phyloP scores from a whole-genome alignment of 805 yeast species.

The Torulaspora quercuum region DNA sequence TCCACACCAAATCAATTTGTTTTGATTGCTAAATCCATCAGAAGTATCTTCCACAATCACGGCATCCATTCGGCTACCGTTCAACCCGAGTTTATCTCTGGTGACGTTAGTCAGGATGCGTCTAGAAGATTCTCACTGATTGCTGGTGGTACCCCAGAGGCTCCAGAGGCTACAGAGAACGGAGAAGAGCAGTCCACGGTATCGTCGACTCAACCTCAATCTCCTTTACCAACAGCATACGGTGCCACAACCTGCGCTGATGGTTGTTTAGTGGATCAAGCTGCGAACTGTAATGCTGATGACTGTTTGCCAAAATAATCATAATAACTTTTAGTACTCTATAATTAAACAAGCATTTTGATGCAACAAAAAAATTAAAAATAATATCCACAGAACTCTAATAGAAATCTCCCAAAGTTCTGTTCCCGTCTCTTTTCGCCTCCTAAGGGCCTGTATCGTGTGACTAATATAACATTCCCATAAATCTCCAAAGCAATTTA shows the following conservation, averaged over 20 bases:
- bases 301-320: slow-evolving; percentile 37
- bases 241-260: slow-evolving; percentile 36
- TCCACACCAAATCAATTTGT: slow-evolving; percentile 63
- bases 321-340: background rate
- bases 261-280: slow-evolving; percentile 50
- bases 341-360: slow-evolving; percentile 6
- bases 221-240: slow-evolving; percentile 30
- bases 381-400: too few relatives aligned
- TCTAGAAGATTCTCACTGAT: slow-evolving; percentile 37
- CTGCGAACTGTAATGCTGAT: slow-evolving; percentile 48
- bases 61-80: slow-evolving; percentile 93
- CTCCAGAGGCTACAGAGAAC: too few relatives aligned
- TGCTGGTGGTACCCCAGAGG: slow-evolving; percentile 32
- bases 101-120: slow-evolving; percentile 33
- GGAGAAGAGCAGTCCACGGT: slow-evolving; percentile 7
- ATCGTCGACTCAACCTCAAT: slow-evolving; percentile 17
- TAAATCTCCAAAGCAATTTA: too few relatives aligned
- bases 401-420: slow-evolving; percentile 1
- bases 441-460: background rate
- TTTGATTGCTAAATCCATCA: slow-evolving; percentile 67
- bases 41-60: slow-evolving; percentile 72
- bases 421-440: background rate
- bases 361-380: too few relatives aligned
- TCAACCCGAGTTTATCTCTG: slow-evolving; percentile 79
- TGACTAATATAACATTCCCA: too few relatives aligned